Evolutionary conservation across 306 rosid species (phyloP).

Genomic region (Castanea mollissima): DNA sequence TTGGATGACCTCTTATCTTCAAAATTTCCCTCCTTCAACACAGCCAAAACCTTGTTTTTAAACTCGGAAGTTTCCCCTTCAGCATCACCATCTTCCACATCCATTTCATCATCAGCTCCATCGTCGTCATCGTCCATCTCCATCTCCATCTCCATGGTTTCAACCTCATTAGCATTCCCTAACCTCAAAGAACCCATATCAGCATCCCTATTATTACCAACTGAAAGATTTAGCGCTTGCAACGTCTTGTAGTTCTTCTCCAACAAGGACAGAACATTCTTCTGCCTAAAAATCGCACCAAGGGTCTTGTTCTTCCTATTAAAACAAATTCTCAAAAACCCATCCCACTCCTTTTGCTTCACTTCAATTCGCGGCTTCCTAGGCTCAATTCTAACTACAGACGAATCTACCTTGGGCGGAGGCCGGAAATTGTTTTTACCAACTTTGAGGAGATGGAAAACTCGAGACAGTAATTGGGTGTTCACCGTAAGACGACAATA

Average conservation of each 20-base stretch:
- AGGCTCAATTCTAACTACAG: conserved; percentile 86
- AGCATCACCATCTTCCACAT: conserved; percentile 49
- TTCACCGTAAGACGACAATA: conserved; percentile 90
- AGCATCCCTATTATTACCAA: conserved; percentile 27
- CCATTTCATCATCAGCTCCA: conserved; percentile 60
- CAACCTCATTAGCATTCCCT: conserved; percentile 38
- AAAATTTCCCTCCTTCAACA: conserved; percentile 74
- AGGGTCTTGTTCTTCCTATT: conserved; percentile 92
- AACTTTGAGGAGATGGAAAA: conserved; percentile 89
- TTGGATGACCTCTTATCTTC: conserved; percentile 90
- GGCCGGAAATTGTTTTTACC: conserved; percentile 91
- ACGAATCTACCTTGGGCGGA: conserved; percentile 91
- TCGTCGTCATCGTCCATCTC: conserved; percentile 48
- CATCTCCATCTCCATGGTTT: conserved; percentile 45
- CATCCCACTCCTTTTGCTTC: conserved; percentile 90
- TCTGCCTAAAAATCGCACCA: conserved; percentile 84
- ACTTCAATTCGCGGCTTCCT: conserved; percentile 73
- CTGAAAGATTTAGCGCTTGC: conserved; percentile 48
- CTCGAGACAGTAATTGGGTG: conserved; percentile 72
- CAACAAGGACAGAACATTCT: conserved; percentile 65
- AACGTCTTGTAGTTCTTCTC: conserved; percentile 82
- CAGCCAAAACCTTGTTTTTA: conserved; percentile 63
- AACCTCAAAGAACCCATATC: conserved; percentile 37
- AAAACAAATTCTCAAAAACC: conserved; percentile 75
- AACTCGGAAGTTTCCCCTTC: conserved; percentile 70